These are phyloP conservation scores for Beauveria varroae DNA, from an alignment of 2,329 filamentous ascomycete genomes.

Conservation along the genomic window DNA sequence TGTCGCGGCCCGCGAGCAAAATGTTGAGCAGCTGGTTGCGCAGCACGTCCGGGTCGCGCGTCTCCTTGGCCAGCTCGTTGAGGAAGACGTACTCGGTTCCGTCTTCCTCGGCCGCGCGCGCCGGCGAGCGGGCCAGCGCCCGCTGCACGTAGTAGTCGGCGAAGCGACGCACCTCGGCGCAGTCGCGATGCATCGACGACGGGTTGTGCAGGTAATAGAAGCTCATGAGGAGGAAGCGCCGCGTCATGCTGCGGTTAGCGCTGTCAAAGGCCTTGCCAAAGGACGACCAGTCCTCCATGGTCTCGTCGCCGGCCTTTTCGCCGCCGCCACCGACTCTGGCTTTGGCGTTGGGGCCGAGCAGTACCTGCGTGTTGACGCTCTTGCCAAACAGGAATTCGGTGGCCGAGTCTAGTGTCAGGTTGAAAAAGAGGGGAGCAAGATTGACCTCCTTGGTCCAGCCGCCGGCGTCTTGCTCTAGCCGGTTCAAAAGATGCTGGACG, in stretches of 20 bases:
- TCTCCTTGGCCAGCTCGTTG: conserved; percentile 14
- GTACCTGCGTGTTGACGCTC: conserved; percentile 32
- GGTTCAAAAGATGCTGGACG: conserved; percentile 12
- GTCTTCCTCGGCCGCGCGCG: background rate
- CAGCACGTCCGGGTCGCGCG: conserved; percentile 13
- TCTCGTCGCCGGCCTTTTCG: background rate
- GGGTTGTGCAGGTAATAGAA: conserved; percentile 2
- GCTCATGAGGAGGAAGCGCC: background rate
- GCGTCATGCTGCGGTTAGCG: background rate
- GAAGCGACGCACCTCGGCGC: background rate
- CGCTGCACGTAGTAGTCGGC: conserved; percentile 8
- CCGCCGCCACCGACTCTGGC: background rate
- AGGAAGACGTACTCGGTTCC: conserved; percentile 13
- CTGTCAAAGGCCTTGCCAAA: conserved; percentile 1
- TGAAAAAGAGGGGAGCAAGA: conserved; percentile 37
- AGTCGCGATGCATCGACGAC: background rate
- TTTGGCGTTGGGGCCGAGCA: background rate
- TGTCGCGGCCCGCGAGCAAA: conserved; percentile 18
- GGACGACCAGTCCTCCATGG: conserved; percentile 1
- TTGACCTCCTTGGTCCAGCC: conserved; percentile 22
- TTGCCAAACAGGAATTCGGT: conserved; percentile 53
- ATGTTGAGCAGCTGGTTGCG: conserved; percentile 15
- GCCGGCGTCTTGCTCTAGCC: background rate
- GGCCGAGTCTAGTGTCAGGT: conserved; percentile 36
- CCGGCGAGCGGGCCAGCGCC: background rate